Percentiles rank a stretch among this genome's conserved stretches.
Conservation (phyloP, 2,329 filamentous ascomycete species). For the Penicillium sp. region DNA sequence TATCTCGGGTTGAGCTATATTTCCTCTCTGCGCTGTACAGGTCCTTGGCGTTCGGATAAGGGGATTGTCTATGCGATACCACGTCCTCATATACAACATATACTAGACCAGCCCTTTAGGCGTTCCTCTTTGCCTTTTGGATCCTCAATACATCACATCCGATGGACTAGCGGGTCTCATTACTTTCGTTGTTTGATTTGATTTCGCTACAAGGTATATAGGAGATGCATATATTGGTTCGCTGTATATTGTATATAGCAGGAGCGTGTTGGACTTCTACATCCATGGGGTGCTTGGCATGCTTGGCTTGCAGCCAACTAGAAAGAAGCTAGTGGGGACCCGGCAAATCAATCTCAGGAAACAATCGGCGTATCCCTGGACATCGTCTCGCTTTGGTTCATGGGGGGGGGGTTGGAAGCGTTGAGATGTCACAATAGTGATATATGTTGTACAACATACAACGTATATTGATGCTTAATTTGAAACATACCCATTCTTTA, state of each 20-base stretch:
- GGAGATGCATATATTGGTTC: slow-evolving; percentile 1
- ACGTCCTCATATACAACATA: not conserved
- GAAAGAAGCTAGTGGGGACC: not conserved
- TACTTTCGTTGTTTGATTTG: not conserved
- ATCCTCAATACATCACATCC: not conserved
- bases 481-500: not conserved
- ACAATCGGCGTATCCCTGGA: slow-evolving; percentile 1
- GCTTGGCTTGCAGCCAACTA: not conserved
- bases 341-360: not conserved
- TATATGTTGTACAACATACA: no score
- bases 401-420: not conserved
- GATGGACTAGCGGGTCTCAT: not conserved
- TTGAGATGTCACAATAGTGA: not conserved
- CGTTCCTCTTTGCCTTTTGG: not conserved
- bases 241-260: slow-evolving; percentile 1
- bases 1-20: not conserved
- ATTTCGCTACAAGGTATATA: not conserved
- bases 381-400: not conserved
- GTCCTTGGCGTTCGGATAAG: not conserved
- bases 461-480: not conserved
- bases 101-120: not conserved
- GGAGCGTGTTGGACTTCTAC: not conserved
- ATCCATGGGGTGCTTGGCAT: slow-evolving; percentile 1
- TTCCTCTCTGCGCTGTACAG: not conserved
- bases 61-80: not conserved